These are phyloP conservation scores for Helicostylum pulchrum DNA, from an alignment of 192 early-diverging fungal genomes.

Conservation along the genomic window DNA sequence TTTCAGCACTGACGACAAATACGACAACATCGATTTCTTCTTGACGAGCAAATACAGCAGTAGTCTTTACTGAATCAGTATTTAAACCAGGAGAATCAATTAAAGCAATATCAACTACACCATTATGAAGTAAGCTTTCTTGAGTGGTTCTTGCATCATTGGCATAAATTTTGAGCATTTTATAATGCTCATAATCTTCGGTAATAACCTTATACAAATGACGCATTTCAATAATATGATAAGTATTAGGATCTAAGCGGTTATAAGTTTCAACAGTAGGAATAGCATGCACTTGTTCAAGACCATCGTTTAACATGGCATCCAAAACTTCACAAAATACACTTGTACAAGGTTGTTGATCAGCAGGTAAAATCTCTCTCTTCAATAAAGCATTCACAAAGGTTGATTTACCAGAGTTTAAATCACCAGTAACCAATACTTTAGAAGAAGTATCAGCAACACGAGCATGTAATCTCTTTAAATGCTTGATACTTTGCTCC, in stretches of 20 bases:
- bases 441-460: constrained; percentile 89
- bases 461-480: constrained; percentile 80
- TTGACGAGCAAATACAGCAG: constrained; percentile 93
- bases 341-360: constrained; percentile 98
- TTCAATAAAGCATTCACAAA: constrained; percentile 96
- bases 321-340: constrained; percentile 96
- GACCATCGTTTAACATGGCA: constrained; percentile 80
- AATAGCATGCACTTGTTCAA: constrained; percentile 94
- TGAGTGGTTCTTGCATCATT: constrained; percentile 60
- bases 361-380: constrained; percentile 84
- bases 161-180: constrained; percentile 93
- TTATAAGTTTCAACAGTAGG: constrained; percentile 65
- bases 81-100: constrained; percentile 99
- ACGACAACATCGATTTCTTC: constrained; percentile 99
- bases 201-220: constrained; percentile 81
- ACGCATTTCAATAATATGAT: constrained; percentile 60
- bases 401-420: constrained; percentile 97
- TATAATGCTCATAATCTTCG: constrained; percentile 81
- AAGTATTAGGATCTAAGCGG: constrained; percentile 69
- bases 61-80: constrained; percentile 97
- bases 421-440: constrained; percentile 95
- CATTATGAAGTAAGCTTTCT: constrained; percentile 87
- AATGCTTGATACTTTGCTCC: constrained; percentile 64
- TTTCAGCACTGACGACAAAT: constrained; percentile 98
- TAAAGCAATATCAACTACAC: constrained; percentile 91